A percentile compares a stretch with the other conserved stretches of the same genome.
phyloP scores from a whole-genome alignment of 164 flowering plant species.

The Hamamelis virginiana region DNA sequence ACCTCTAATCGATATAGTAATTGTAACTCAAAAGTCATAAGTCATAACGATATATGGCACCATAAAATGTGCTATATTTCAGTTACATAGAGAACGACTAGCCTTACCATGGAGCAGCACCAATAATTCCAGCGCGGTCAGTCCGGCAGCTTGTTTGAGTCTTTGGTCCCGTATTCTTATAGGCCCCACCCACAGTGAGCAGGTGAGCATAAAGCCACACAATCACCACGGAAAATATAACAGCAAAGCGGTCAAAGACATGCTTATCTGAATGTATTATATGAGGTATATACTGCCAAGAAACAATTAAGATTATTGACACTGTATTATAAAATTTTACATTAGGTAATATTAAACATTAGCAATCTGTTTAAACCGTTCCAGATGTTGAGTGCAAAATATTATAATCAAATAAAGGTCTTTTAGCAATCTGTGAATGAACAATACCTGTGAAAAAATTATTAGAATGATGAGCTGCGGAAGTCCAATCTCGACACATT shows the following conservation, averaged over 20 bases:
- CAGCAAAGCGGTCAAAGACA: slow-evolving; percentile 83
- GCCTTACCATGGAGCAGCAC: slow-evolving; percentile 85
- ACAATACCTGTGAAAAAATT: slow-evolving; percentile 73
- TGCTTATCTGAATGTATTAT: slow-evolving; percentile 41
- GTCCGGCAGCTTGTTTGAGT: slow-evolving; percentile 86
- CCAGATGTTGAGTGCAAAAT: neutral
- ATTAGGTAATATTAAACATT: neutral
- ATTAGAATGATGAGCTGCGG: slow-evolving; percentile 72
- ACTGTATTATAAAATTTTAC: neutral
- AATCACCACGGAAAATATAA: slow-evolving; percentile 70
- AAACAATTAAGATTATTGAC: slow-evolving; percentile 1
- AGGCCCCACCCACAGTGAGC: slow-evolving; percentile 96
- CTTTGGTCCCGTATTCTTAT: slow-evolving; percentile 48
- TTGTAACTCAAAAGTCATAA: no score
- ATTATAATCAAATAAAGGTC: neutral
- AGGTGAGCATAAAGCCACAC: slow-evolving; percentile 94
- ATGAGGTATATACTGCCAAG: slow-evolving; percentile 80
- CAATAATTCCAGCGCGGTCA: slow-evolving; percentile 80
- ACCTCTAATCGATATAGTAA: no score
- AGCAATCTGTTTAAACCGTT: neutral
- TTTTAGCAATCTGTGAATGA: neutral
- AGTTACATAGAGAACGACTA: neutral
- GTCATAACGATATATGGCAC: no score
- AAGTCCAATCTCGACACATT: slow-evolving; percentile 88
- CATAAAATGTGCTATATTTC: neutral